phyloP scores from a whole-genome alignment of 768 basidiomycete species.

The Trametes coccinea region DNA sequence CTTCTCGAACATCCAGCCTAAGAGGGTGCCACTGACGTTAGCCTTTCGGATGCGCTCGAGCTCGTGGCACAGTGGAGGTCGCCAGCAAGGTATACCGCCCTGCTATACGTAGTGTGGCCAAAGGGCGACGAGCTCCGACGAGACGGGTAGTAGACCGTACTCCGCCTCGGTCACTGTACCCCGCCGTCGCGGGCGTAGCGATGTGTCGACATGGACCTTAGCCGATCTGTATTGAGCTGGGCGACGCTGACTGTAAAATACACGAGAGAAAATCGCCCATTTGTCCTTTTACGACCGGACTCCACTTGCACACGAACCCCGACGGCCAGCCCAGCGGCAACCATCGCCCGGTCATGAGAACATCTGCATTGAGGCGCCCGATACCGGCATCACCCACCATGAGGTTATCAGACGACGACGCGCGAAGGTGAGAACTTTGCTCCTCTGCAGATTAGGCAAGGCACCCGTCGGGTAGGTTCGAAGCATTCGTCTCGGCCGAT shows the following conservation, averaged over 20 bases:
- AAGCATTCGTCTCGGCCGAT: not conserved
- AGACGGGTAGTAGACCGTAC: too few species aligned
- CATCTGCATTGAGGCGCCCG: not conserved
- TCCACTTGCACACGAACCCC: not conserved
- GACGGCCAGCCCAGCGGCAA: not conserved
- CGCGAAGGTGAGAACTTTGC: constrained; percentile 9
- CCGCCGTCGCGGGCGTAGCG: too few species aligned
- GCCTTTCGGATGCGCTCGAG: too few species aligned
- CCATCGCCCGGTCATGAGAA: constrained; percentile 3
- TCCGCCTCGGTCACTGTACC: too few species aligned
- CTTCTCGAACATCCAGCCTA: not conserved
- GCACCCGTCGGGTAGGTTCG: not conserved
- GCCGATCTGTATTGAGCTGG: not conserved
- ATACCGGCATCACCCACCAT: constrained; percentile 14
- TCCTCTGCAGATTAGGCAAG: constrained; percentile 16
- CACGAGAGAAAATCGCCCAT: not conserved
- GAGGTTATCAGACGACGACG: constrained; percentile 20
- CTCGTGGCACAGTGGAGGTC: not conserved
- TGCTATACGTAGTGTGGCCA: too few species aligned
- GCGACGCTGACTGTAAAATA: not conserved
- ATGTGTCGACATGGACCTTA: not conserved
- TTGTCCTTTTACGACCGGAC: constrained; percentile 10
- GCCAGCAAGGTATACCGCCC: not conserved
- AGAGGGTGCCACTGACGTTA: constrained; percentile 18
- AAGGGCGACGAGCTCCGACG: too few species aligned